Conservation (phyloP, 257 asterid genomes). For the Striga asiatica region DNA sequence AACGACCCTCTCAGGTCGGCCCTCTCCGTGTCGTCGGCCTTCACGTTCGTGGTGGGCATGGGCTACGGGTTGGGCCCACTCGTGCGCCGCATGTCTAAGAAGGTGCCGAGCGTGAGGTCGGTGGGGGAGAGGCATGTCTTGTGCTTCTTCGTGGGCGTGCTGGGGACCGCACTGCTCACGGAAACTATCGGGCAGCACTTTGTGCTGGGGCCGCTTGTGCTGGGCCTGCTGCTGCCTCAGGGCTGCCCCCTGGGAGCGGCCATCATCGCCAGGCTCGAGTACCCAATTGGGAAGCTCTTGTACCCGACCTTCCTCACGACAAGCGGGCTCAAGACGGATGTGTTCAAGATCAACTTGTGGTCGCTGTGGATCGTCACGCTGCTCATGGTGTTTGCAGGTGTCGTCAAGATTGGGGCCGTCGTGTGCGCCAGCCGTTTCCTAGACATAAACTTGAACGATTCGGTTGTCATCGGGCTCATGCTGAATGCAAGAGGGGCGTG, state of each 20-base stretch:
- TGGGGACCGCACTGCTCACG: conserved; percentile 21
- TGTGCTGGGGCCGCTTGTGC: conserved; percentile 48
- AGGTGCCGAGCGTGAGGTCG: conserved; percentile 31
- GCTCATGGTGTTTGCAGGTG: conserved; percentile 16
- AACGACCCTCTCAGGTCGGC: background rate
- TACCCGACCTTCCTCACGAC: conserved; percentile 61
- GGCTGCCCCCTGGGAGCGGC: conserved; percentile 60
- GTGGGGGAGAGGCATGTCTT: conserved; percentile 26
- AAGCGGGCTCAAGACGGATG: conserved; percentile 59
- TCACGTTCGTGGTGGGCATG: conserved; percentile 5
- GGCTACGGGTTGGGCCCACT: conserved; percentile 27
- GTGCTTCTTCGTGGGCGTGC: conserved; percentile 19
- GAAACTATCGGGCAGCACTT: conserved; percentile 74
- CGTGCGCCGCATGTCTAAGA: conserved; percentile 8
- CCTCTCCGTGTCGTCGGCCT: conserved; percentile 3
- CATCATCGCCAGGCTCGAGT: conserved; percentile 40
- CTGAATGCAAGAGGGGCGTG: conserved; percentile 46
- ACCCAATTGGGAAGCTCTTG: conserved; percentile 47
- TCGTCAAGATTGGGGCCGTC: conserved; percentile 31
- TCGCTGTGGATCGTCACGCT: conserved; percentile 28
- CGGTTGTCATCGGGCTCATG: conserved; percentile 53
- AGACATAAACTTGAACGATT: conserved; percentile 26
- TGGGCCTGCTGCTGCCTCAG: conserved; percentile 54
- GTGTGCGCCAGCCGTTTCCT: conserved; percentile 26
- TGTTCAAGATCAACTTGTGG: conserved; percentile 28